These are phyloP conservation scores for Puccinia hordei DNA, from an alignment of 1,284 basidiomycete species.

Conservation along the genomic window DNA sequence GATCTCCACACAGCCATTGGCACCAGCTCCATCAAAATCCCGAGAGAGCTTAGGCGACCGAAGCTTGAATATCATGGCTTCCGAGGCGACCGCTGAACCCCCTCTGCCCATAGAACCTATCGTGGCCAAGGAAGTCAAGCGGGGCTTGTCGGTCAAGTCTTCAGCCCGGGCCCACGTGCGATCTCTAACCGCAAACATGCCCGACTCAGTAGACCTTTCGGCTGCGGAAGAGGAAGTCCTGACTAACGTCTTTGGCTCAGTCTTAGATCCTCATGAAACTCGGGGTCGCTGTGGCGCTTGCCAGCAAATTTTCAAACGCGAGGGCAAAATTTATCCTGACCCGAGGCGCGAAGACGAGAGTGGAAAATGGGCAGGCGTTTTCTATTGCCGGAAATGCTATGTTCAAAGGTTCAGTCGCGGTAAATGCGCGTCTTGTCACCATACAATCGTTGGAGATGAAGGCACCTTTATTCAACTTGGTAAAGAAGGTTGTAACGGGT, in stretches of 20 bases:
- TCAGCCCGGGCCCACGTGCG: constrained; percentile 48
- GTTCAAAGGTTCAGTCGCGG: constrained; percentile 40
- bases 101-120: neutral
- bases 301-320: constrained; percentile 48
- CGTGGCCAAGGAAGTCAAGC: constrained; percentile 34
- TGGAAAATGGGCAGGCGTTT: constrained; percentile 48
- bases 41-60: constrained; percentile 14
- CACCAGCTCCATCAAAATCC: neutral
- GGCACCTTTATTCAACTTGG: constrained; percentile 48
- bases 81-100: constrained; percentile 13
- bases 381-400: constrained; percentile 50
- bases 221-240: constrained; percentile 50
- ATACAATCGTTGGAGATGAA: constrained; percentile 46
- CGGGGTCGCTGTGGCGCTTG: constrained; percentile 43
- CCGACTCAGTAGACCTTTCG: constrained; percentile 40
- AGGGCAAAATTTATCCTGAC: constrained; percentile 49
- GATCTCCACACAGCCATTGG: neutral
- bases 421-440: constrained; percentile 31
- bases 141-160: constrained; percentile 47
- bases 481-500: constrained; percentile 34
- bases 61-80: constrained; percentile 23
- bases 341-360: constrained; percentile 41
- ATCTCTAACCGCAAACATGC: constrained; percentile 46
- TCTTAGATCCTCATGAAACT: constrained; percentile 49
- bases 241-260: constrained; percentile 49